phyloP scores from a whole-genome alignment of 176 grass and related monocot genomes.

The Triticum urartu region DNA sequence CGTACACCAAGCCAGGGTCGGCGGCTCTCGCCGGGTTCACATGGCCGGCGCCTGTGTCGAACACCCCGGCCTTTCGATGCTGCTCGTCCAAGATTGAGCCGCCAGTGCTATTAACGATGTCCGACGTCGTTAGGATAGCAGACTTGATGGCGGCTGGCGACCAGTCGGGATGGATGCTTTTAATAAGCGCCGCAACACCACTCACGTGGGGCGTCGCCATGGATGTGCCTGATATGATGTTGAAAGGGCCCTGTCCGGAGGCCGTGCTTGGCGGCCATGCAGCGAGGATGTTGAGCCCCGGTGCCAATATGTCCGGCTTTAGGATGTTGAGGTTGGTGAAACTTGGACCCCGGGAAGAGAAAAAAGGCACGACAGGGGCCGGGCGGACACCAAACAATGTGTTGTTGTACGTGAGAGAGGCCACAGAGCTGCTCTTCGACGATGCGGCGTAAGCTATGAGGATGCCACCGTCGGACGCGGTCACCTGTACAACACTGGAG shows the following conservation, averaged over 20 bases:
- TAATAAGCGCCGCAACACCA: conserved; percentile 43
- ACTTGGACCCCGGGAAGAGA: conserved; percentile 52
- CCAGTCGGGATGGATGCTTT: conserved; percentile 30
- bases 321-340: conserved; percentile 8
- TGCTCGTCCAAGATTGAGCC: conserved; percentile 29
- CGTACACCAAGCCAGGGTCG: conserved; percentile 46
- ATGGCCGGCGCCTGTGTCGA: conserved; percentile 35
- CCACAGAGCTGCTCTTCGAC: not conserved
- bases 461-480: not conserved
- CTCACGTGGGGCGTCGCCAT: conserved; percentile 51
- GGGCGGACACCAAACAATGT: conserved; percentile 24
- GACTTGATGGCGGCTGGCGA: conserved; percentile 38
- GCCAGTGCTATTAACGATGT: not conserved
- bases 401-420: not conserved
- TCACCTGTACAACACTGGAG: conserved; percentile 5
- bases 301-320: conserved; percentile 53
- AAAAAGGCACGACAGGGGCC: conserved; percentile 6
- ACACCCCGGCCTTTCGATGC: not conserved
- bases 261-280: conserved; percentile 13
- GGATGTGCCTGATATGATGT: conserved; percentile 48
- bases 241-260: not conserved
- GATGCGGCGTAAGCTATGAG: not conserved
- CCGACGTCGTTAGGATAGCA: conserved; percentile 44
- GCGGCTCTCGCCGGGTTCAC: conserved; percentile 20
- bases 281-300: conserved; percentile 49